Base-by-base conservation (phyloP, 345 rosid species). In the Streptanthus diversifolius region DNA sequence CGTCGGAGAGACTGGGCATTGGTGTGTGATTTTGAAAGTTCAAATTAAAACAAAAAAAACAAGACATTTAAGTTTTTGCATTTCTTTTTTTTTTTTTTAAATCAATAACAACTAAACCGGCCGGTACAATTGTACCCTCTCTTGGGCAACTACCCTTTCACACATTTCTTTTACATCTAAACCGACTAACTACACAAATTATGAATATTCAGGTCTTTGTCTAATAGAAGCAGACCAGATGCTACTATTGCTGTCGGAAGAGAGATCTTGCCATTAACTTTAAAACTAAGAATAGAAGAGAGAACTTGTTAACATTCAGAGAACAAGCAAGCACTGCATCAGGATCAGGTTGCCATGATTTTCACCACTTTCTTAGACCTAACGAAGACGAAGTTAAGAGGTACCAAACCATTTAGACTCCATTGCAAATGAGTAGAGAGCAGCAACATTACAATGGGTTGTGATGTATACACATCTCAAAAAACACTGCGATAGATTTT, bases 391-490 rank as follows among this genome's bases (percentile, higher is more conserved):
- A n/a, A 22, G n/a, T n/a, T 21, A 37, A 41, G 36, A 62, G 52
- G n/a, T 7, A 41, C 66, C 30, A 32, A 32, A 19, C 18, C 70
- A 64, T 18, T 24, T 3, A 45, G 41, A 63, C 29, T 17, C 11
- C 0, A n/a, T 3, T 63, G 68, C 54, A 63, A 15, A 10, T n/a
- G 40, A 29, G 29, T 17, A 64, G 18, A 64, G 29, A 54, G 22
- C 40, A 33, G 45, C 6, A 48, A 63, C 58, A 65, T 48, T 12
- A 13, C 10, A 59, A 19, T 40, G 21, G 18, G 41, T 39, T 2
- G 35, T 45, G 25, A 66, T 57, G 8, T 17, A 57, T 47, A 68
- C 32, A 62, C 69, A 63, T 55, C 66, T 19, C 27, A 5, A 72
- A 19, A 22, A 52, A 43, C 57, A 66, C 24, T 6, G 43, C 70